phyloP scores from a whole-genome alignment of 306 rosid species.

The Casuarina equisetifolia region DNA sequence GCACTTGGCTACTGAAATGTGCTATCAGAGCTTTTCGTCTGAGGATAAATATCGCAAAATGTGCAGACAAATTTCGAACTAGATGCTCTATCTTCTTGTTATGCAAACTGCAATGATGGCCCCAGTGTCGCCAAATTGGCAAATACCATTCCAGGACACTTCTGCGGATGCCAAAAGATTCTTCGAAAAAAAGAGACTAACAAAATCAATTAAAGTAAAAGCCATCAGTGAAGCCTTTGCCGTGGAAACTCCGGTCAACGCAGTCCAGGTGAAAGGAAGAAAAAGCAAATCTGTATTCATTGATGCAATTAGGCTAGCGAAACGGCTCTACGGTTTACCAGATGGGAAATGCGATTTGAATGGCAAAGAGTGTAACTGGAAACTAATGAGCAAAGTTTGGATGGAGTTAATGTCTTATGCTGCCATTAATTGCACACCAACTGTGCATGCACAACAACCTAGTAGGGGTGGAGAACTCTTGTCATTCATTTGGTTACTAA shows the following conservation, averaged over 20 bases:
- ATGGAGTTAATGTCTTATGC: slow-evolving; percentile 28
- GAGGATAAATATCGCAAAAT: not conserved
- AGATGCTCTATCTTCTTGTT: slow-evolving; percentile 34
- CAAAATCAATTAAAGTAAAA: too few relatives aligned
- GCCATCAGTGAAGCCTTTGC: not conserved
- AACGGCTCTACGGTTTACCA: not conserved
- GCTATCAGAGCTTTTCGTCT: not conserved
- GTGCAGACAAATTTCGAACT: slow-evolving; percentile 30
- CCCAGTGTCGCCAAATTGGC: slow-evolving; percentile 29
- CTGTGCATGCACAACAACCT: slow-evolving; percentile 23
- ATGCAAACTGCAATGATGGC: slow-evolving; percentile 25
- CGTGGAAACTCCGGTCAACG: not conserved
- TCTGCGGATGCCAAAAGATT: slow-evolving; percentile 26
- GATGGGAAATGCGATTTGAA: not conserved
- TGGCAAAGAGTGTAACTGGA: not conserved
- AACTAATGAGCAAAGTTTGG: slow-evolving; percentile 16
- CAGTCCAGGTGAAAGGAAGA: slow-evolving; percentile 10
- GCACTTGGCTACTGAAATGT: slow-evolving; percentile 38
- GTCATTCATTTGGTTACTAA: slow-evolving; percentile 29
- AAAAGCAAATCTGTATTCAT: slow-evolving; percentile 21
- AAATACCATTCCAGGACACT: slow-evolving; percentile 29
- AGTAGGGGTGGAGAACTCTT: slow-evolving; percentile 35
- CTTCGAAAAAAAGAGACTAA: not conserved
- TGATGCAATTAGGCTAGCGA: slow-evolving; percentile 26
- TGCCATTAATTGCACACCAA: slow-evolving; percentile 25